Base-by-base conservation (phyloP, 1,284 basidiomycete species). In the Apiotrichum akiyoshidainum region DNA sequence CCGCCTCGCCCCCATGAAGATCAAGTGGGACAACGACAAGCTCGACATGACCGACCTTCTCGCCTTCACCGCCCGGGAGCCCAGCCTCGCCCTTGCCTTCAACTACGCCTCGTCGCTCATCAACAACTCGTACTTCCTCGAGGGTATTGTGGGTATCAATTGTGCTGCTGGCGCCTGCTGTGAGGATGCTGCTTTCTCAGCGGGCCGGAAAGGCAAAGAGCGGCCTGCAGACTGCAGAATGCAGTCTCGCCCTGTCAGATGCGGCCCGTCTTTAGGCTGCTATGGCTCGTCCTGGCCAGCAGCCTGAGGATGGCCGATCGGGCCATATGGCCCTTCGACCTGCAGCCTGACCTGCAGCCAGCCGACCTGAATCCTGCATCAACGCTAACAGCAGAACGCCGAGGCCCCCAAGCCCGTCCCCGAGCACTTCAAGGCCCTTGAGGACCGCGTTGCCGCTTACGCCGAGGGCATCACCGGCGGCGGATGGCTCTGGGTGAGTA, bases 91-190 rank as follows among this genome's bases (percentile, higher is more conserved):
- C 5, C 79, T 94, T 49, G 86, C 86, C 40, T 98, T 94, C 80
- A 96, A 92, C 79, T 92, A 94, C 71, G 92, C 93, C 3, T 89
- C 88, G 63, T 84, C 92, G 54, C 91, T 95, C 13, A 81, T 97
- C 64, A 99, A 99, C 81, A 98, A 97, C 77, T 87, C 86, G 69
- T 99, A 92, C 83, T 99, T 98, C 83, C 83, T 99, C 33, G 84
- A 89, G 68, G 83, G 82, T 57, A 81, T 99, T 47, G 90, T 94
- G 76, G 61, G 90, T 84, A 31, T 31, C 26, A 31, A 7, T 31
- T 31, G 26, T 31, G 26, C 26, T 31, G 26, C 7, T 7, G 26
- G 26, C 16, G 31, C 7, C 33, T n/a, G 34, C 34, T 9, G 31
- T 17, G 7, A n/a, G n/a, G 5, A 26, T 7, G 26, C 7, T 3